Evolutionary conservation across 768 basidiomycete genomes (phyloP), one percentile per base, ranked within the genome.

Genomic region (Cyclocybe cylindracea): DNA sequence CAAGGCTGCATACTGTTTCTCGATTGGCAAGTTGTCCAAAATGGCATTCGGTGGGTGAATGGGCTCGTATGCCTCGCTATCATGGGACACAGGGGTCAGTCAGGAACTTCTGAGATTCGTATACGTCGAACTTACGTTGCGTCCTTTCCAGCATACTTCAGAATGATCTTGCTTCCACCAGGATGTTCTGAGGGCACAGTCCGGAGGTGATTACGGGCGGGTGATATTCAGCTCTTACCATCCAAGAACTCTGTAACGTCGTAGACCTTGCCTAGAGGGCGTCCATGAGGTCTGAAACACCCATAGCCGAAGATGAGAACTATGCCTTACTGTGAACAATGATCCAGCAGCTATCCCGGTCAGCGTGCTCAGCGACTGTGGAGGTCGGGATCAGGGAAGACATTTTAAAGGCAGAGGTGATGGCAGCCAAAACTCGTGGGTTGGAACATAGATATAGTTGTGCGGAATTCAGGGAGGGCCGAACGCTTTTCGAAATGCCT

Each of bases 121-220:
- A n/a, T 10, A 44, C 32, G 37, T 44, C 11, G n/a, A 4, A 66
- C 88, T 36, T 67, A 90, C 85, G 88, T 96, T 32, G 91, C 91
- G 65, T 94, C 94, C 64, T 86, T 89, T 19, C 94, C 94, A 2
- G 89, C 92, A 59, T 94, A 91, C 65, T 91, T 91, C 48, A 95
- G 66, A 43, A 95, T 87, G 59, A 94, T 91, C 63, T 82, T 87
- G 63, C 84, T 85, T 7, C 93, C 94, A 33, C 93, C 91, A 80
- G 86, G 87, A 63, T 88, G 86, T 45, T 88, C 85, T 85, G 53
- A 19, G 56, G 14, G 13, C 5, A n/a, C 29, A 32, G 24, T 33
- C 29, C 35, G 11, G 43, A 34, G 59, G n/a, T 24, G 24, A 24
- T 24, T 14, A 13, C 7, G 7, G 19, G 37, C 39, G 35, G 40